Evolutionary conservation across 257 asterid species (phyloP).

Genomic region (Solanum phureja): DNA sequence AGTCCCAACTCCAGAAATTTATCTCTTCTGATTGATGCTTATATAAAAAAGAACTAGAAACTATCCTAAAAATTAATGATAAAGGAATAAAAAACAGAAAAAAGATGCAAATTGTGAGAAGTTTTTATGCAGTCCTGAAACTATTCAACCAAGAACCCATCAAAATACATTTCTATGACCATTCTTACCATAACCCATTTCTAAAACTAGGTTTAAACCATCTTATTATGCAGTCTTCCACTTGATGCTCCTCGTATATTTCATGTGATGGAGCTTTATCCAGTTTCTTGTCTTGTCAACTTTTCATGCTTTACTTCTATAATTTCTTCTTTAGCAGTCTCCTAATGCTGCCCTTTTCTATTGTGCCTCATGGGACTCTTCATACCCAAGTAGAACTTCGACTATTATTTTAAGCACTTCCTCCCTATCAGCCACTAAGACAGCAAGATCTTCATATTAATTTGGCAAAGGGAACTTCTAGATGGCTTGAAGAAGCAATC

Average conservation of each 20-base stretch:
- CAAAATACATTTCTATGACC: neutral
- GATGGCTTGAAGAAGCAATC: neutral
- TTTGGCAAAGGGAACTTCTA: neutral
- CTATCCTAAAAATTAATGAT: neutral
- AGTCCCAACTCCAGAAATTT: neutral
- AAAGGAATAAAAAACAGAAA: neutral
- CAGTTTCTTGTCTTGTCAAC: neutral
- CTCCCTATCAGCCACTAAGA: neutral
- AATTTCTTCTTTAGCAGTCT: neutral
- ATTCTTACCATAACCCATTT: neutral
- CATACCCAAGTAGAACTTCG: neutral
- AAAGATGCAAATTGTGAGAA: neutral
- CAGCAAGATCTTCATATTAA: neutral
- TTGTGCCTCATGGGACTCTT: neutral
- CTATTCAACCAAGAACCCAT: neutral
- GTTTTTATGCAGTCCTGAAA: neutral
- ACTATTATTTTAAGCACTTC: neutral
- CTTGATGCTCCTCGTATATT: neutral
- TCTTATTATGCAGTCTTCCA: neutral
- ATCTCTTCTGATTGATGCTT: neutral
- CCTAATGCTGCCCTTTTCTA: neutral
- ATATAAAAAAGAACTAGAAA: neutral
- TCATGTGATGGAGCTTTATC: neutral
- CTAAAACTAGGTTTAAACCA: neutral
- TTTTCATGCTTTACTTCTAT: neutral